Conservation (phyloP, 768 basidiomycete genomes). For the Galerina marginata region DNA sequence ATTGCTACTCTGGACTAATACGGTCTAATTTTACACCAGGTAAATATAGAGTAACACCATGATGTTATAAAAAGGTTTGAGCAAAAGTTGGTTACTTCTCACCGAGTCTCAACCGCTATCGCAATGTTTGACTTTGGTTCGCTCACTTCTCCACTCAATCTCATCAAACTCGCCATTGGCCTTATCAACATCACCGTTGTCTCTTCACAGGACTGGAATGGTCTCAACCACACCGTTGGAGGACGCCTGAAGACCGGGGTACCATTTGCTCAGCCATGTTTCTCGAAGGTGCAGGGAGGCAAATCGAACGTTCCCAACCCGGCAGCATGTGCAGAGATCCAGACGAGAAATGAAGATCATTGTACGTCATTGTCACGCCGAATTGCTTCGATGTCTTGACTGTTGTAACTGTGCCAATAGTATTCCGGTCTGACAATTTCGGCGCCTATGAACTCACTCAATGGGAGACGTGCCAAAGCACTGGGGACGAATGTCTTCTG, state of each 20-base stretch:
- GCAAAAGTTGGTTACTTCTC: no score
- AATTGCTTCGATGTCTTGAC: not conserved
- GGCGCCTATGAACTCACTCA: conserved; percentile 35
- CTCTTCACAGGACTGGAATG: conserved; percentile 9
- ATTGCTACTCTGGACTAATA: no score
- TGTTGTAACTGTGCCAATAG: not conserved
- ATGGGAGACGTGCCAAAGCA: conserved; percentile 62
- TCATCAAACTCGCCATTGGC: conserved; percentile 4
- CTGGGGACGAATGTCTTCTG: conserved; percentile 52
- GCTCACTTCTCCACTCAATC: conserved; percentile 1
- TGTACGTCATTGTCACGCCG: not conserved
- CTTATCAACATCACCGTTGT: not conserved
- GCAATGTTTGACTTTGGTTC: conserved; percentile 7
- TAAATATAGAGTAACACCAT: no score
- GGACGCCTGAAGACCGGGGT: conserved; percentile 18
- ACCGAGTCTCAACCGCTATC: not conserved
- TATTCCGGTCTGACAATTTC: conserved; percentile 14
- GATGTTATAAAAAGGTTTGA: no score
- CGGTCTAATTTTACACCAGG: no score
- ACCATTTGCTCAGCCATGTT: conserved; percentile 24
- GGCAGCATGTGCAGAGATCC: conserved; percentile 15
- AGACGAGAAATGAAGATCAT: conserved; percentile 21
- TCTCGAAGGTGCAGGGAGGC: conserved; percentile 2
- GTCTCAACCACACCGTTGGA: conserved; percentile 14
- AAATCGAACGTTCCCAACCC: conserved; percentile 1